phyloP scores from a whole-genome alignment of 805 yeast genomes.

The Nakazawaea ambrosiae region DNA sequence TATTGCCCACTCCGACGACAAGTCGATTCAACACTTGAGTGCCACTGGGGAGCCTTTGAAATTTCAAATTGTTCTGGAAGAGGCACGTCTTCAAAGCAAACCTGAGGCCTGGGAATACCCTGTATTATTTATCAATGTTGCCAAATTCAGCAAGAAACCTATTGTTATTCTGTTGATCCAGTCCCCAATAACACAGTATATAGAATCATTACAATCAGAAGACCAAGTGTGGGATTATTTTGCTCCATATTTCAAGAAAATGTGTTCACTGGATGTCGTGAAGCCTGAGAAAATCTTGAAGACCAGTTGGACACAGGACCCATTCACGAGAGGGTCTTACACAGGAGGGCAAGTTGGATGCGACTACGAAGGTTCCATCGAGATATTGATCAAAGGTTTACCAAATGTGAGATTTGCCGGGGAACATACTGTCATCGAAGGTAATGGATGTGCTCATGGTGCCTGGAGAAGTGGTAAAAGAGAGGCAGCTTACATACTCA shows the following conservation, averaged over 20 bases:
- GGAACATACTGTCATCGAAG: conserved; percentile 71
- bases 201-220: conserved; percentile 26
- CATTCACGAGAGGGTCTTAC: conserved; percentile 66
- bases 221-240: conserved; percentile 43
- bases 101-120: conserved; percentile 47
- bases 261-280: background rate
- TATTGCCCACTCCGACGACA: conserved; percentile 24
- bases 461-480: conserved; percentile 66
- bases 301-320: conserved; percentile 69
- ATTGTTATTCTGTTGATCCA: conserved; percentile 52
- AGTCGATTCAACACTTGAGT: conserved; percentile 8
- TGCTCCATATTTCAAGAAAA: conserved; percentile 26
- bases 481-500: conserved; percentile 8
- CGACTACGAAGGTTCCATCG: conserved; percentile 45
- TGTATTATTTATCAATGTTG: conserved; percentile 41
- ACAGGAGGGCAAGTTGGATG: conserved; percentile 51
- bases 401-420: conserved; percentile 63
- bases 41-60: background rate
- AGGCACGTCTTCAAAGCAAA: background rate
- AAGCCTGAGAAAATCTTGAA: conserved; percentile 31
- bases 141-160: conserved; percentile 32
- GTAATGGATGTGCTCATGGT: conserved; percentile 78
- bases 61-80: conserved; percentile 1
- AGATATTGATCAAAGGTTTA: conserved; percentile 47
- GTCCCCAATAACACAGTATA: conserved; percentile 53